Evolutionary conservation across 352 stramenopile species (phyloP).

Genomic region (Pythium vanterpoolii): DNA sequence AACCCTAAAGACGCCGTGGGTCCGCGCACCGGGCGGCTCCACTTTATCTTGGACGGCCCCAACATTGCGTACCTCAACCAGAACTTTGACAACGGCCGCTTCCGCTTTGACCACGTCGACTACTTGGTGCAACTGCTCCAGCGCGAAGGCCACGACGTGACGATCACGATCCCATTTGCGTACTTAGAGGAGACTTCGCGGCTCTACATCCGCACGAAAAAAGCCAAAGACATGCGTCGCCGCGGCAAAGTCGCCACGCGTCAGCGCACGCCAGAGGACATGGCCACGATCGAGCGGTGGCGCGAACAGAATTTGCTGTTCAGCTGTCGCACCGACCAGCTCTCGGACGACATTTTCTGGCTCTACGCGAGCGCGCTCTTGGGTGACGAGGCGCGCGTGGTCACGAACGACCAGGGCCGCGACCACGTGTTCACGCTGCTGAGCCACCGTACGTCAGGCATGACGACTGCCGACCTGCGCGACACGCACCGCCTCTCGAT

Average conservation of each 20-base stretch:
- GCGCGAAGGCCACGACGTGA: conserved; percentile 66
- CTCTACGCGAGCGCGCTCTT: conserved; percentile 91
- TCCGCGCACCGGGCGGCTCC: conserved; percentile 27
- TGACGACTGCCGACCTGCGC: conserved; percentile 21
- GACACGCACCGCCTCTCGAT: conserved; percentile 44
- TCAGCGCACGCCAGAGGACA: conserved; percentile 48
- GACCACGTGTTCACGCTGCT: conserved; percentile 90
- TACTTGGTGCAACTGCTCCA: conserved; percentile 84
- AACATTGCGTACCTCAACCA: conserved; percentile 98
- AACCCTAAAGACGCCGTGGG: no score
- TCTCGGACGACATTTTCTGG: conserved; percentile 98
- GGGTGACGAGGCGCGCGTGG: conserved; percentile 59
- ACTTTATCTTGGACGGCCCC: conserved; percentile 94
- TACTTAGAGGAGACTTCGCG: conserved; percentile 67
- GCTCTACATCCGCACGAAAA: conserved; percentile 55
- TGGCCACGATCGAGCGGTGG: conserved; percentile 65
- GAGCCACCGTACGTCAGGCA: conserved; percentile 29
- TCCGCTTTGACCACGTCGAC: conserved; percentile 96
- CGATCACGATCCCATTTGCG: conserved; percentile 68
- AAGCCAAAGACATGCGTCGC: conserved; percentile 40
- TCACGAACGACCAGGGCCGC: conserved; percentile 98
- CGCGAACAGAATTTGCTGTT: conserved; percentile 85
- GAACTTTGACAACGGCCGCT: conserved; percentile 91
- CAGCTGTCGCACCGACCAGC: conserved; percentile 76
- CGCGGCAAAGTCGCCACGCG: conserved; percentile 50